Evolutionary conservation across 208 protist species (phyloP), one percentile per base, ranked within the genome.

Genomic region (Phytomonas francai): DNA sequence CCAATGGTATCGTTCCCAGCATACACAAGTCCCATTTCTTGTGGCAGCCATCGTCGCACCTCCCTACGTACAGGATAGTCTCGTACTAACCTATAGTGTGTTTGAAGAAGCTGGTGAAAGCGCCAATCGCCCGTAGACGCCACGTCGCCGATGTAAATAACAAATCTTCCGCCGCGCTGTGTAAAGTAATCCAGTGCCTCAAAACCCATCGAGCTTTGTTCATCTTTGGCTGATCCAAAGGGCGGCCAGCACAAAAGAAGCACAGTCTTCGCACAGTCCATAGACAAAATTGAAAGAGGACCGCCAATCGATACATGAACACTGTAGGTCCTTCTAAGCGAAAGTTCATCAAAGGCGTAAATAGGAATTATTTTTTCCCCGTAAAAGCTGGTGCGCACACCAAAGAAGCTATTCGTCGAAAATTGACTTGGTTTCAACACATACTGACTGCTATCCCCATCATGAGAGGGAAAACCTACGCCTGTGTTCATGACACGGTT

Each of bases 121-220:
- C 91, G 82, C 88, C 88, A 94, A 72, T 96, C 91, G 0, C 91
- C 91, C 1, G 88, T 93, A 16, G 88, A 90, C 57, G 85, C 79
- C 32, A 88, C 81, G 68, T 96, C 91, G 22, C 91, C 91, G 67
- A 96, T 83, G 76, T 93, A 96, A 58, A 96, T 96, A 56, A 96
- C 68, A 22, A 89, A 59, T 25, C 76, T 39, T 9, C 91, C 91
- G 19, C 87, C 86, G n/a, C 75, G 66, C 19, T 89, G 77, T 22
- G 75, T 90, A 51, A 85, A 96, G 78, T 93, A 92, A 75, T 92
- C 79, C 8, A 96, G 78, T 12, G 91, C 77, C 80, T 96, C 91
- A 68, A 91, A 93, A n/a, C 76, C 87, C 91, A 96, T 96, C 36
- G 91, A 94, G 67, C 83, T 92, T 72, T 94, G 87, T 68, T 96